Conservation (phyloP, 2,329 filamentous ascomycete genomes). For the Claviceps purpurea region DNA sequence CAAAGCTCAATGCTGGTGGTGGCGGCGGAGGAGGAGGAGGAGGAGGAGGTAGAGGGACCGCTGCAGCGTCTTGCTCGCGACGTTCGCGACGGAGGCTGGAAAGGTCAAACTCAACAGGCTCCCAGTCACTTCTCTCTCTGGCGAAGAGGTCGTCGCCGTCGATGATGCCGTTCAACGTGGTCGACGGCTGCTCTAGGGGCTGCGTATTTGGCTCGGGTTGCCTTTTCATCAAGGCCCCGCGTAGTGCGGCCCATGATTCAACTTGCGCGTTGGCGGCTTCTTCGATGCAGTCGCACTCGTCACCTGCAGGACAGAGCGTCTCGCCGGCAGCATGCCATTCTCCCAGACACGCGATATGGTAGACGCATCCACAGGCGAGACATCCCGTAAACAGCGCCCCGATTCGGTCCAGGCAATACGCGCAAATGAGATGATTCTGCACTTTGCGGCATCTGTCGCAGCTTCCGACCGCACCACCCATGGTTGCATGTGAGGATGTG, state of each 20-base stretch:
- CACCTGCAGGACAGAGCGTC: conserved; percentile 46
- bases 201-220: conserved; percentile 8
- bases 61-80: conserved; percentile 10
- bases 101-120: conserved; percentile 14
- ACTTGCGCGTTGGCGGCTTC: conserved; percentile 44
- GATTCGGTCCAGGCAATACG: conserved; percentile 49
- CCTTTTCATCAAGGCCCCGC: conserved; percentile 23
- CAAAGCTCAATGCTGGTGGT: conserved; percentile 33
- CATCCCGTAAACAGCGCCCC: conserved; percentile 48
- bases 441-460: conserved; percentile 38
- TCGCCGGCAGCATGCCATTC: conserved; percentile 47
- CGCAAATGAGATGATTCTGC: conserved; percentile 46
- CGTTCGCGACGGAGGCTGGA: conserved; percentile 1
- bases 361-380: conserved; percentile 48
- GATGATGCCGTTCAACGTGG: conserved; percentile 10
- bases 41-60: conserved; percentile 1
- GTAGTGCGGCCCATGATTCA: conserved; percentile 44
- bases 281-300: conserved; percentile 48
- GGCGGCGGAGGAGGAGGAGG: conserved; percentile 6
- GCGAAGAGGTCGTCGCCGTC: conserved; percentile 16
- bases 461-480: conserved; percentile 34
- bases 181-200: conserved; percentile 16
- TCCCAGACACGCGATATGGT: conserved; percentile 43
- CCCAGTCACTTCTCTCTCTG: conserved; percentile 13
- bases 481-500: conserved; percentile 23